A percentile compares a stretch with the other conserved stretches of the same genome.
Evolutionary conservation across 2,329 filamentous ascomycete genomes (phyloP).

Genomic region (Orbilia oligospora): DNA sequence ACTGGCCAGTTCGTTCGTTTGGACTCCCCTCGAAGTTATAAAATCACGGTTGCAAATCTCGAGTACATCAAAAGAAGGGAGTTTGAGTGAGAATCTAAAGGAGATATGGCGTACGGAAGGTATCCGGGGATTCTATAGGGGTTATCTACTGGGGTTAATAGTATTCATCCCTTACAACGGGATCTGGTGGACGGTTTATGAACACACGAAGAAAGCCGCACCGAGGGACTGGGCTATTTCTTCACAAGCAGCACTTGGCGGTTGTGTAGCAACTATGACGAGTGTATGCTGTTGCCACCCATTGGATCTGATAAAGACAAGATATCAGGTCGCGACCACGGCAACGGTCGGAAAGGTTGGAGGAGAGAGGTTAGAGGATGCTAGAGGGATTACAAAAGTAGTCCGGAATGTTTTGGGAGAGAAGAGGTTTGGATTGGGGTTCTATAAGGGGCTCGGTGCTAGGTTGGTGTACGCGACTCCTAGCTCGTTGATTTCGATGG

Average conservation of each 20-base stretch:
- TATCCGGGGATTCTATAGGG: constrained; percentile 53
- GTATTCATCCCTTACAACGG: constrained; percentile 60
- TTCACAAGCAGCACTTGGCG: constrained; percentile 30
- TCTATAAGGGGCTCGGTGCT: constrained; percentile 54
- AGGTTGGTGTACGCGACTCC: constrained; percentile 55
- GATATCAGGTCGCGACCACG: constrained; percentile 55
- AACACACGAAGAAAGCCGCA: constrained; percentile 53
- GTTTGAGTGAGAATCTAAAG: constrained; percentile 36
- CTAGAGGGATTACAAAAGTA: constrained; percentile 41
- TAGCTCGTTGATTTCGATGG: constrained; percentile 58
- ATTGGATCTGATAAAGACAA: constrained; percentile 53
- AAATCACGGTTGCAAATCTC: constrained; percentile 58
- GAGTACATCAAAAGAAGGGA: constrained; percentile 33
- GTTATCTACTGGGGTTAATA: constrained; percentile 47
- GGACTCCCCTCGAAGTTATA: constrained; percentile 58
- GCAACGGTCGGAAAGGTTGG: constrained; percentile 46
- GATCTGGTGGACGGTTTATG: constrained; percentile 58
- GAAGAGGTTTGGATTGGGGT: constrained; percentile 45
- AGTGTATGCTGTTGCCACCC: constrained; percentile 53
- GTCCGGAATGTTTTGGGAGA: constrained; percentile 46
- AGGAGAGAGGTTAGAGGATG: constrained; percentile 47
- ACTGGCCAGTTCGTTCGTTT: constrained; percentile 49
- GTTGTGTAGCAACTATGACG: constrained; percentile 44
- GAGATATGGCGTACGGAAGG: constrained; percentile 52
- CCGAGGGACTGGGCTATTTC: constrained; percentile 33